A percentile compares a stretch with the other conserved stretches of the same genome.
Evolutionary conservation across 75 land plant genomes (phyloP).

Genomic region (Pinus taeda): DNA sequence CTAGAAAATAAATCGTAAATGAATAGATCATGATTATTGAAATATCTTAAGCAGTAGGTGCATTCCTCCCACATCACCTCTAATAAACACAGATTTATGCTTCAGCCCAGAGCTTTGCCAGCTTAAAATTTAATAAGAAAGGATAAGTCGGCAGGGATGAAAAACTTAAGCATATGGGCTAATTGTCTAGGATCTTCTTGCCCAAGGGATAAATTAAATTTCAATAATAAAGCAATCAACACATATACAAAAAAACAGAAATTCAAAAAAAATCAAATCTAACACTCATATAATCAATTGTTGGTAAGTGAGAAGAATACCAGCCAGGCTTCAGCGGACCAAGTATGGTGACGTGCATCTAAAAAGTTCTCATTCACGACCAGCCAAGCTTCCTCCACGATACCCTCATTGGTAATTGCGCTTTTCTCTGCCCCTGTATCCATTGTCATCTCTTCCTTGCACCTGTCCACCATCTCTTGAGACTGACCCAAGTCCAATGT

Average conservation of each 20-base stretch:
- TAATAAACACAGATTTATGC: too few relatives aligned
- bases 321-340: constrained; percentile 88
- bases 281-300: background rate
- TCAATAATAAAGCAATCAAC: background rate
- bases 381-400: constrained; percentile 93
- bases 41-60: too few relatives aligned
- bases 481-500: too few relatives aligned
- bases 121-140: too few relatives aligned
- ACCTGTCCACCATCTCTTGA: constrained; percentile 9
- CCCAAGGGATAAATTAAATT: background rate
- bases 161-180: too few relatives aligned
- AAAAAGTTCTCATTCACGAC: constrained; percentile 82
- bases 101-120: too few relatives aligned
- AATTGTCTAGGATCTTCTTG: too few relatives aligned
- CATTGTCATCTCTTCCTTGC: constrained; percentile 12
- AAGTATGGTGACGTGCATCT: constrained; percentile 53
- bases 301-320: constrained; percentile 21
- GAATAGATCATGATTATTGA: too few relatives aligned
- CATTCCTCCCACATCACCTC: too few relatives aligned
- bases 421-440: constrained; percentile 6
- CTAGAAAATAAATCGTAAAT: too few relatives aligned
- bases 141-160: too few relatives aligned
- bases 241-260: background rate
- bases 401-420: constrained; percentile 58
- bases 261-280: background rate